Conservation (phyloP, 345 rosid species). For the Gossypium bickii region DNA sequence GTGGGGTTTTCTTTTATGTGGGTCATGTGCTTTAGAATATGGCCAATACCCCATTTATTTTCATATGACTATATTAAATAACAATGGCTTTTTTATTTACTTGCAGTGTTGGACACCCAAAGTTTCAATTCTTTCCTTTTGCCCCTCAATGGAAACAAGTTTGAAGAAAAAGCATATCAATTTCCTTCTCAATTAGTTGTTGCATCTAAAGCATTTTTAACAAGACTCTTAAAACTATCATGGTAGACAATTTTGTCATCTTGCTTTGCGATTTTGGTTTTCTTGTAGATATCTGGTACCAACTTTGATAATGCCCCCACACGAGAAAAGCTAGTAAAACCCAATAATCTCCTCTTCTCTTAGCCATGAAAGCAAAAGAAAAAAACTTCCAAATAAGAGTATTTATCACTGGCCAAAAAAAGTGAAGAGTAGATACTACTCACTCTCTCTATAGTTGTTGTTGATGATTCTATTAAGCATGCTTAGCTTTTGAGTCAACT, state of each 20-base stretch:
- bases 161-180: background rate
- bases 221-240: background rate
- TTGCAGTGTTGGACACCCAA: background rate
- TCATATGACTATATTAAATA: background rate
- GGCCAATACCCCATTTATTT: background rate
- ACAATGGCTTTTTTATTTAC: background rate
- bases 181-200: background rate
- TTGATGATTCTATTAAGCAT: background rate
- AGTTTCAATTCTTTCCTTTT: background rate
- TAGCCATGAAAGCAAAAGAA: background rate
- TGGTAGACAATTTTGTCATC: conserved; percentile 4
- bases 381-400: background rate
- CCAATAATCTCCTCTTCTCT: background rate
- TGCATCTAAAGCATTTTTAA: background rate
- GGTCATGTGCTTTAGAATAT: conserved; percentile 1
- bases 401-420: background rate
- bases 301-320: background rate
- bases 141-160: background rate
- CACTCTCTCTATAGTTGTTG: background rate
- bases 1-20: conserved; percentile 3
- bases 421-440: background rate
- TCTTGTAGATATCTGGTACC: background rate
- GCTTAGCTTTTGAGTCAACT: background rate
- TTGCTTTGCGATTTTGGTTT: conserved; percentile 3
- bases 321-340: background rate